A percentile compares a stretch with the other conserved stretches of the same genome.
These are phyloP conservation scores for Asterophora lycoperdoides DNA, from an alignment of 768 basidiomycete species.

Conservation along the genomic window DNA sequence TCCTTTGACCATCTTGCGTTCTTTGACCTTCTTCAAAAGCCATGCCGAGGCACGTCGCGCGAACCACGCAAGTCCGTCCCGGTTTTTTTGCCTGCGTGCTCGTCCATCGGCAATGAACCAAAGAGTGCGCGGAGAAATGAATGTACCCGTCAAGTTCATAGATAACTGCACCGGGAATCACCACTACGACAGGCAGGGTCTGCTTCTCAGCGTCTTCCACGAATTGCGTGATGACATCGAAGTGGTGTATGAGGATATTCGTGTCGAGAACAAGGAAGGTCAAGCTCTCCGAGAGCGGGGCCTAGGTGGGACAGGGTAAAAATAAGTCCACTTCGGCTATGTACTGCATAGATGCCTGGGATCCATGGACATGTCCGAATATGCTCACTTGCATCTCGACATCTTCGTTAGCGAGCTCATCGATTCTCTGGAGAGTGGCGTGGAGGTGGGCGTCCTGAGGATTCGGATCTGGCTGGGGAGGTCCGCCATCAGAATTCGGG, in stretches of 20 bases:
- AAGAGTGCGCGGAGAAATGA: neutral
- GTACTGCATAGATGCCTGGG: constrained; percentile 1
- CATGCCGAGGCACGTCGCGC: constrained; percentile 68
- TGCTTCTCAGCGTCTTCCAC: constrained; percentile 54
- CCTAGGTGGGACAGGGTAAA: constrained; percentile 25
- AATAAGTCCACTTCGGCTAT: constrained; percentile 3
- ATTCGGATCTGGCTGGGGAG: constrained; percentile 11
- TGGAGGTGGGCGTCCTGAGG: constrained; percentile 25
- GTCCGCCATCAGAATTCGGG: neutral
- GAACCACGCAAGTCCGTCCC: constrained; percentile 50
- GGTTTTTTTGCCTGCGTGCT: constrained; percentile 42
- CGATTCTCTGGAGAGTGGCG: constrained; percentile 47
- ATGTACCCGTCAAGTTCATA: constrained; percentile 70
- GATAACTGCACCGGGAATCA: constrained; percentile 74
- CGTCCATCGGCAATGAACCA: too few relatives aligned
- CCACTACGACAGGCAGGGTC: constrained; percentile 48
- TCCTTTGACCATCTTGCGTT: constrained; percentile 51
- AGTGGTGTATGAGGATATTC: constrained; percentile 68
- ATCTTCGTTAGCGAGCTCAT: constrained; percentile 57
- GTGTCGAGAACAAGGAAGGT: constrained; percentile 69
- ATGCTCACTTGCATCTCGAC: constrained; percentile 67
- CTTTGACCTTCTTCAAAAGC: constrained; percentile 58
- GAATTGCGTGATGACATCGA: constrained; percentile 62
- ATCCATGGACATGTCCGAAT: neutral
- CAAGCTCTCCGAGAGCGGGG: constrained; percentile 36